phyloP scores from a whole-genome alignment of 768 basidiomycete species.

The Trichaptum fuscoviolaceum region DNA sequence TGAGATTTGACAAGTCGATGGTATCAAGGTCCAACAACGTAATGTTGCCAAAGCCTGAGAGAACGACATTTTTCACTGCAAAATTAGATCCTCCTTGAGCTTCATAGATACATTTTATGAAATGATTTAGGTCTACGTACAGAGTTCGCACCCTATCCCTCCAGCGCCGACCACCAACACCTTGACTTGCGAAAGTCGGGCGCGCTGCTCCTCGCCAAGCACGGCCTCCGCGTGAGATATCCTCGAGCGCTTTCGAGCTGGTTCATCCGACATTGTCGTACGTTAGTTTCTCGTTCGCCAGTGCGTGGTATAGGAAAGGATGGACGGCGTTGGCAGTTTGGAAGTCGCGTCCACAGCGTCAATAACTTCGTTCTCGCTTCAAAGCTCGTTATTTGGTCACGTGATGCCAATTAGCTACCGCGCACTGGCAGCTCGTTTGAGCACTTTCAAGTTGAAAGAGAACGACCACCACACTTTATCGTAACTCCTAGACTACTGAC shows the following conservation, averaged over 20 bases:
- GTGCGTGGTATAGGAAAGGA: background rate
- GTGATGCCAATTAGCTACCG: background rate
- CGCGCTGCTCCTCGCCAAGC: constrained; percentile 67
- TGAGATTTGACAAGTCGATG: constrained; percentile 96
- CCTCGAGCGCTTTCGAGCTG: constrained; percentile 18
- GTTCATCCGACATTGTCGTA: background rate
- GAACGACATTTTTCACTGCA: constrained; percentile 90
- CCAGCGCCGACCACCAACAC: constrained; percentile 93
- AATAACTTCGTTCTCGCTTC: background rate
- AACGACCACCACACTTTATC: background rate
- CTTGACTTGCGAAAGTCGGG: constrained; percentile 53
- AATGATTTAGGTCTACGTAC: constrained; percentile 38
- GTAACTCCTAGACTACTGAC: background rate
- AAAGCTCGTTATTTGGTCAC: background rate
- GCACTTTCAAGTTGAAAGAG: background rate
- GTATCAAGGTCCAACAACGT: constrained; percentile 95
- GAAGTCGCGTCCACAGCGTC: background rate
- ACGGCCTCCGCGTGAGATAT: constrained; percentile 68
- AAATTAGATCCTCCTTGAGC: background rate
- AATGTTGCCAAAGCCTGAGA: constrained; percentile 89
- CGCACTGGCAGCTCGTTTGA: no score
- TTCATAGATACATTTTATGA: background rate
- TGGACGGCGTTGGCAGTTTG: background rate
- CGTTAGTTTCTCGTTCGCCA: background rate
- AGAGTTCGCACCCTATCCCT: constrained; percentile 94